Base-by-base conservation (phyloP, 1,284 basidiomycete genomes). In the Cutaneotrichosporon cyanovorans region DNA sequence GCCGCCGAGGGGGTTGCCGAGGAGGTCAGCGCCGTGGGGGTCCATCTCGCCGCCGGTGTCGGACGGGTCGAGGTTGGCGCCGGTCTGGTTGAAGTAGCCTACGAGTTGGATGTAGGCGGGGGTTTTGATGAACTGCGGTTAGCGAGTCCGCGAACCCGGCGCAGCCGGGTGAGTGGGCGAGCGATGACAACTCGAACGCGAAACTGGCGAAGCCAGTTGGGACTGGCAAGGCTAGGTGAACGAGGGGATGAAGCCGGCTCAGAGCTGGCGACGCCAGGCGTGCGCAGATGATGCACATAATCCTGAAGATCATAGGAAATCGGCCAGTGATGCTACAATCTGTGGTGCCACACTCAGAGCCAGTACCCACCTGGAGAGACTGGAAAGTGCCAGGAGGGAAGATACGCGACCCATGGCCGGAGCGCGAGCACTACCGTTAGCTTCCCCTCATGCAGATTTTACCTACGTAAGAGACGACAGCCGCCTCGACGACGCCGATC, bases 401-500 rank as follows among this genome's bases (percentile, higher is more conserved):
- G 36, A 70, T 50, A 35, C 68, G 69, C 28, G 75, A 67, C 50
- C 75, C 68, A 65, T 76, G 75, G 25, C 75, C 72, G 74, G 64
- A 61, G 57, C 75, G 73, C 46, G 76, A 75, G 69, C 78, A 80
- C 72, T 73, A 34, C 4, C 16, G 4, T 9, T 18, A n/a, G 34
- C 34, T 35, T 19, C 10, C 5, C 4, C 34, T 32, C 34, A 18
- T 19, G 19, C 34, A 40, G 28, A 40, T 40, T 30, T 31, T 15
- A 19, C 12, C n/a, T 15, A 5, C 12, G 9, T 32, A 79, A 11
- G 77, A 74, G 37, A 80, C 78, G 43, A 73, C 73, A 46, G 69
- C 63, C 33, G 62, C 68, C 63, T 80, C 78, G 22, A 74, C 72
- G 50, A 78, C 68, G 35, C 77, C 77, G 47, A 80, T 74, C 25